A percentile compares a stretch with the other conserved stretches of the same genome.
phyloP scores from a whole-genome alignment of 768 basidiomycete genomes.

The Hygrophorus russula region DNA sequence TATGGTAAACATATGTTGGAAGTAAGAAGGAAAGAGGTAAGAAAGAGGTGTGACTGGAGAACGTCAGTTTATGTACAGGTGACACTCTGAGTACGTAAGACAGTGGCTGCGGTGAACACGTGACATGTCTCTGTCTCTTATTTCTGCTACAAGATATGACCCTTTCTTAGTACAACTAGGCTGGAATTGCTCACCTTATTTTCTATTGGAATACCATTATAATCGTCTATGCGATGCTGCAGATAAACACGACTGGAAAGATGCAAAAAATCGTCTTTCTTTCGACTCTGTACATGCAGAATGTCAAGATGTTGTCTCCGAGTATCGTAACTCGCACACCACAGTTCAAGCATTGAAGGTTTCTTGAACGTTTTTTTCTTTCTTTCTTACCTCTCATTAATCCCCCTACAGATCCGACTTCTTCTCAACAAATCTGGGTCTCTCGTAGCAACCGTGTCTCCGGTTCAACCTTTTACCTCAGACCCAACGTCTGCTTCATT shows the following conservation, averaged over 20 bases:
- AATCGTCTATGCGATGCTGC: conserved; percentile 48
- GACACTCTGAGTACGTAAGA: conserved; percentile 2
- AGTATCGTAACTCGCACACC: conserved; percentile 11
- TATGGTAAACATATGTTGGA: conserved; percentile 52
- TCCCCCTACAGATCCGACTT: conserved; percentile 38
- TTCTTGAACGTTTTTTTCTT: not conserved
- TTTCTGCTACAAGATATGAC: conserved; percentile 56
- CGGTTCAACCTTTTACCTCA: conserved; percentile 18
- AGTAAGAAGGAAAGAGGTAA: conserved; percentile 14
- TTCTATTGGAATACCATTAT: conserved; percentile 51
- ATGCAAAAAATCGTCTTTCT: conserved; percentile 22
- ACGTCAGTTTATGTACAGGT: not conserved
- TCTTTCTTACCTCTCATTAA: conserved; percentile 5
- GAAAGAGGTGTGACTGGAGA: conserved; percentile 7
- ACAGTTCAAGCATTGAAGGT: conserved; percentile 22
- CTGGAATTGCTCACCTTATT: conserved; percentile 59
- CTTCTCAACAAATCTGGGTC: conserved; percentile 28
- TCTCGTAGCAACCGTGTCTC: conserved; percentile 23
- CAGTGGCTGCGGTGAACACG: not conserved
- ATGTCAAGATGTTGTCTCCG: conserved; percentile 36
- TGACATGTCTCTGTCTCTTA: conserved; percentile 1
- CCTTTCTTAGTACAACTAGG: conserved; percentile 25
- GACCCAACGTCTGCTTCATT: conserved; percentile 29
- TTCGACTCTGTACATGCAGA: conserved; percentile 25
- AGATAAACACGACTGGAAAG: conserved; percentile 37